Conservation (phyloP, 2,329 filamentous ascomycete genomes). For the Coniochaeta sp. region DNA sequence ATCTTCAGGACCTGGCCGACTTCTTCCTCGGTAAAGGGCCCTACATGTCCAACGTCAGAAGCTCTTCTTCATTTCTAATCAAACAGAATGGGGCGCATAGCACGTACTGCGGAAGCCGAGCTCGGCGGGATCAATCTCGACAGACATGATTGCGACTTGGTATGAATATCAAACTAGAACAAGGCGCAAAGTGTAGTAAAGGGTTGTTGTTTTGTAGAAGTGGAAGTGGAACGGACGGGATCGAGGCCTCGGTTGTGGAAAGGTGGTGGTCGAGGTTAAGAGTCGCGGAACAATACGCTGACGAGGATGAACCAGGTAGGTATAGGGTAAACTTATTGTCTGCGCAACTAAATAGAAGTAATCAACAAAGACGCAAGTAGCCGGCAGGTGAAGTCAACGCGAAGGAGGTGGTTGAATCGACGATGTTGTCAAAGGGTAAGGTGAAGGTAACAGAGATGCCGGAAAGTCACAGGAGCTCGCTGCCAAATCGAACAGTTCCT, state of each 20-base stretch:
- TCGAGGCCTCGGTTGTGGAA: constrained; percentile 5
- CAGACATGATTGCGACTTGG: constrained; percentile 63
- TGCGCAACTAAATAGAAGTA: not conserved
- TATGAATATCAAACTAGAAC: not conserved
- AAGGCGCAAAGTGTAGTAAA: no score
- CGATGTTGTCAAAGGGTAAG: not conserved
- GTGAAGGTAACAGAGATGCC: no score
- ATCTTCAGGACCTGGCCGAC: constrained; percentile 59
- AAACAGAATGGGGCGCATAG: not conserved
- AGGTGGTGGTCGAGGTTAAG: constrained; percentile 5
- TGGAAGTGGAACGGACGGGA: constrained; percentile 5
- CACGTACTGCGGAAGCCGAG: constrained; percentile 85
- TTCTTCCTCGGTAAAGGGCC: constrained; percentile 56
- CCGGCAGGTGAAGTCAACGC: not conserved
- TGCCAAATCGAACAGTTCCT: not conserved
- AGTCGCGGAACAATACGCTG: constrained; percentile 5
- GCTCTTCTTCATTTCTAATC: not conserved
- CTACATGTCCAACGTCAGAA: constrained; percentile 29
- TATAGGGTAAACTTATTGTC: not conserved
- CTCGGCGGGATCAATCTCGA: constrained; percentile 87
- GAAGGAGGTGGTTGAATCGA: not conserved
- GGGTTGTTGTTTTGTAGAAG: constrained; percentile 3
- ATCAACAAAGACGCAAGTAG: not conserved
- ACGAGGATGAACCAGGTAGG: no score
- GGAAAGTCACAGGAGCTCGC: constrained; percentile 1